These are phyloP conservation scores for Sicyos edulis DNA, from an alignment of 306 rosid species.

Conservation along the genomic window DNA sequence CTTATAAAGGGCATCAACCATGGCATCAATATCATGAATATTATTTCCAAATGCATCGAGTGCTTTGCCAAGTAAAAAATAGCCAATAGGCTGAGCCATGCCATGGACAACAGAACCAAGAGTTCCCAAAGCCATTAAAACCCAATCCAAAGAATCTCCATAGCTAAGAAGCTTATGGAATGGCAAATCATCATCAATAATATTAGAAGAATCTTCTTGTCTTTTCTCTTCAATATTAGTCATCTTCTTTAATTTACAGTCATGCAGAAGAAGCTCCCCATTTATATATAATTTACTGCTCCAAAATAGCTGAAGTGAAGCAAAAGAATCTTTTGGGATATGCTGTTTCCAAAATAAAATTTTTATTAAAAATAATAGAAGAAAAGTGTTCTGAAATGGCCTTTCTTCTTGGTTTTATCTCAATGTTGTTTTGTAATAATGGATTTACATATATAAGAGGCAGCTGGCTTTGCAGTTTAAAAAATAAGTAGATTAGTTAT, in stretches of 20 bases:
- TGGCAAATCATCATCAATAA: slow-evolving; percentile 23
- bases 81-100: slow-evolving; percentile 81
- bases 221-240: slow-evolving; percentile 18
- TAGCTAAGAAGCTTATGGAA: slow-evolving; percentile 53
- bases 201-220: slow-evolving; percentile 22
- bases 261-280: no score
- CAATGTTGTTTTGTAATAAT: slow-evolving; percentile 9
- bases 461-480: not conserved
- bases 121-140: slow-evolving; percentile 56
- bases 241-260: slow-evolving; percentile 10
- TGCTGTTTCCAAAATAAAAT: slow-evolving; percentile 2
- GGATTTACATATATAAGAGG: not conserved
- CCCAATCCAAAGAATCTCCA: slow-evolving; percentile 68
- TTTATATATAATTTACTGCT: not conserved
- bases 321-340: slow-evolving; percentile 14
- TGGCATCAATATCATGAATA: slow-evolving; percentile 36
- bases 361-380: not conserved
- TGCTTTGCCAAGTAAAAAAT: slow-evolving; percentile 70
- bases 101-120: slow-evolving; percentile 78
- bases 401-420: slow-evolving; percentile 12
- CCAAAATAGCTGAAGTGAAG: not conserved
- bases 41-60: slow-evolving; percentile 67
- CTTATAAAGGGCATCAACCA: slow-evolving; percentile 67
- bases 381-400: not conserved
- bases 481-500: not conserved